Base-by-base conservation (phyloP, 306 rosid genomes). In the Vigna trinervia region DNA sequence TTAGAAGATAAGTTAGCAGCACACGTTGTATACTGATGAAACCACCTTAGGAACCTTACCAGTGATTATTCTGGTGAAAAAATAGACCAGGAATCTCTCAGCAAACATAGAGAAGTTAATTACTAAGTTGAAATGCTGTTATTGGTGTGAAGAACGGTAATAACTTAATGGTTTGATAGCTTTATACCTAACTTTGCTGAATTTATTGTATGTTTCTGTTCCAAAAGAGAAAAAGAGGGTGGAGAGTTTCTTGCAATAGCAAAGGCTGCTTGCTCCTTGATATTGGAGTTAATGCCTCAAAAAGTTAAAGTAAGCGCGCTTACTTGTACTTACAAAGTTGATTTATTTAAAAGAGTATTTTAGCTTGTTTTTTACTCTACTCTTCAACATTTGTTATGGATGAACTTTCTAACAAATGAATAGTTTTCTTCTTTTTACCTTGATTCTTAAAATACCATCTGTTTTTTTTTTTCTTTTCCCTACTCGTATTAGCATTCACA, bases 301-400 rank as follows among this genome's bases (percentile, higher is more conserved):
- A 65, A 80, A 46, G 82, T 34, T 57, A 82, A 58, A 73, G 75
- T 38, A 56, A 22, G 60, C 75, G 36, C 57, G 54, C 78, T 77
- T 52, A 45, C 53, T 71, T 64, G 70, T 46, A 76, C 56, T 71
- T 17, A 45, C 13, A 58, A 71, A 71, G 46, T 82, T 19, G 26
- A 41, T 76, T 76, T 62, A 41, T 19, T 68, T 28, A 61, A n/a
- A 76, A 32, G 56, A 41, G 36, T 63, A 46, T 17, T 20, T 30
- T 73, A 48, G 68, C 85, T 59, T 76, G n/a, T 54, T 62, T 63
- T 63, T 53, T 14, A 75, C 80, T 66, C 68, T 38, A 17, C 43
- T 34, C 39, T 19, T 15, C 6, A 12, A 43, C 14, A 41, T 36
- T 47, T 75, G 8, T 26, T 6, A 38, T 9, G 30, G 9, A 56